Conservation (phyloP, 306 rosid genomes). For the Cucurbita argyrosperma region DNA sequence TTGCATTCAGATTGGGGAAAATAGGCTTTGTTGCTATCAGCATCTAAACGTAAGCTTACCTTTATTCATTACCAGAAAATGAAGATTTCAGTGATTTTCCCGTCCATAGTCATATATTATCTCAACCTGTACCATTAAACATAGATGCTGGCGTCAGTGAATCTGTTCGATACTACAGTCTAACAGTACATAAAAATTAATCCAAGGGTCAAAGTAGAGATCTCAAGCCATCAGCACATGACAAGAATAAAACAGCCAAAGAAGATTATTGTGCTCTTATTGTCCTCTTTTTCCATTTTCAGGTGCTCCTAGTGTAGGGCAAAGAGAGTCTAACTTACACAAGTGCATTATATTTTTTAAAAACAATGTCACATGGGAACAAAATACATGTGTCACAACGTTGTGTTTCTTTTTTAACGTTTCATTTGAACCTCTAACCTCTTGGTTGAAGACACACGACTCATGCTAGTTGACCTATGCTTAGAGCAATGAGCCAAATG, state of each 20-base stretch:
- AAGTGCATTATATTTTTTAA: background rate
- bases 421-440: background rate
- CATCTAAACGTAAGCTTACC: constrained; percentile 15
- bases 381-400: background rate
- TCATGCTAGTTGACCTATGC: no score
- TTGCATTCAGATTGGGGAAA: background rate
- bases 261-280: background rate
- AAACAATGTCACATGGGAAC: background rate
- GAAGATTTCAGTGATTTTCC: constrained; percentile 54
- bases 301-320: background rate
- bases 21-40: background rate
- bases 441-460: no score
- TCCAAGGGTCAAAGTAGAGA: background rate
- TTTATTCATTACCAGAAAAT: constrained; percentile 36
- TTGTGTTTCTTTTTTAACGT: background rate
- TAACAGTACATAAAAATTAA: background rate
- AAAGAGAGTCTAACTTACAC: background rate
- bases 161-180: background rate
- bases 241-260: background rate
- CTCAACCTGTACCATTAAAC: constrained; percentile 52
- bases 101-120: constrained; percentile 70
- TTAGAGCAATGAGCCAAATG: background rate
- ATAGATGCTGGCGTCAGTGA: constrained; percentile 12
- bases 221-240: background rate
- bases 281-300: background rate